phyloP scores from a whole-genome alignment of 1,284 basidiomycete genomes.

The Ustilago cynodontis region DNA sequence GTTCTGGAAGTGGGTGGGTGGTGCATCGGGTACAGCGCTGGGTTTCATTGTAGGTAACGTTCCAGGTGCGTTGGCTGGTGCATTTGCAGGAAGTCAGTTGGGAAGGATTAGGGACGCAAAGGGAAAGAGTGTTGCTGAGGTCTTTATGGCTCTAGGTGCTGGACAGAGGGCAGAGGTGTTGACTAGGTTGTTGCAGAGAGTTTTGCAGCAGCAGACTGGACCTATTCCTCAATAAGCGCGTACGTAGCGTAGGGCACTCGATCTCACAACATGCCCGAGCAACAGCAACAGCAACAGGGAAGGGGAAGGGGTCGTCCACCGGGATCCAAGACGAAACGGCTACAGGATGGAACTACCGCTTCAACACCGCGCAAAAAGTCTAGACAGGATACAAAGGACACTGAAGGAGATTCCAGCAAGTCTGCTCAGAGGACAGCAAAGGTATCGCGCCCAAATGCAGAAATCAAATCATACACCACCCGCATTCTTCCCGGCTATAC shows the following conservation, averaged over 20 bases:
- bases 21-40: constrained; percentile 60
- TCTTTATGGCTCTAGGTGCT: constrained; percentile 84
- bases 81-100: constrained; percentile 62
- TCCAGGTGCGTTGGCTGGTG: constrained; percentile 63
- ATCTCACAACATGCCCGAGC: neutral
- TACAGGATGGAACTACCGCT: neutral
- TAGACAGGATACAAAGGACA: neutral
- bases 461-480: constrained; percentile 2
- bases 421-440: neutral
- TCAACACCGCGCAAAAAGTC: neutral
- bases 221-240: constrained; percentile 29
- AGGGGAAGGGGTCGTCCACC: constrained; percentile 2
- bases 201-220: constrained; percentile 73
- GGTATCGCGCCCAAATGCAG: constrained; percentile 11
- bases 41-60: constrained; percentile 65
- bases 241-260: too few relatives aligned
- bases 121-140: constrained; percentile 72
- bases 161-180: constrained; percentile 86
- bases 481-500: constrained; percentile 21
- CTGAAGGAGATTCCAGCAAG: neutral
- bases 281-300: neutral
- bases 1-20: constrained; percentile 61
- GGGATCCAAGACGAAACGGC: constrained; percentile 2
- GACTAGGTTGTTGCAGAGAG: constrained; percentile 86
- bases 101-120: constrained; percentile 69